Conservation (phyloP, 2,329 filamentous ascomycete species). For the Aspergillus novofumigatus region DNA sequence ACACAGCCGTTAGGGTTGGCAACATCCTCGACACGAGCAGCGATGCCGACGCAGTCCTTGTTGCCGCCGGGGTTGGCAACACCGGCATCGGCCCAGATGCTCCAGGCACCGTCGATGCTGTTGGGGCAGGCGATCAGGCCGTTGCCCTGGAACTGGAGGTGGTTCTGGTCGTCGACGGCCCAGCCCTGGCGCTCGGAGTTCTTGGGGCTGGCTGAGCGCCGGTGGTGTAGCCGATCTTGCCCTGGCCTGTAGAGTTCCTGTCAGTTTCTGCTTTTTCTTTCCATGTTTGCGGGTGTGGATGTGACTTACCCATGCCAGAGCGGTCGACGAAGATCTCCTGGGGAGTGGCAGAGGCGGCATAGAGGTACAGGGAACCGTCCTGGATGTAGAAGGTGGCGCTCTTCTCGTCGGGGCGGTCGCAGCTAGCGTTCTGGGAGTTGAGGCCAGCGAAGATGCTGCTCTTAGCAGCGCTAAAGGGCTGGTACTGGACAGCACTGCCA, state of each 20-base stretch:
- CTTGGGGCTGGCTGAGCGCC: constrained; percentile 35
- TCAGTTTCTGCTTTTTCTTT: constrained; percentile 3
- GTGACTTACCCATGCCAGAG: constrained; percentile 53
- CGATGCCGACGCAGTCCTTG: constrained; percentile 32
- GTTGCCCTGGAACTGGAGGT: constrained; percentile 46
- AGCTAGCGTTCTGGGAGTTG: constrained; percentile 46
- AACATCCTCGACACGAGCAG: constrained; percentile 21
- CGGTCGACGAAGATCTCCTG: constrained; percentile 55
- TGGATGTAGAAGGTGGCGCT: constrained; percentile 51
- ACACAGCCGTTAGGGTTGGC: constrained; percentile 21
- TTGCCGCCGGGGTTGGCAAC: constrained; percentile 28
- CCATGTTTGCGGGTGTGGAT: neutral
- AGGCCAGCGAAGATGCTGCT: constrained; percentile 45
- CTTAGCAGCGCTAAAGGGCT: constrained; percentile 43
- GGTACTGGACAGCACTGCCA: constrained; percentile 48
- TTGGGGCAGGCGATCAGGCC: constrained; percentile 53
- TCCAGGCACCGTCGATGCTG: constrained; percentile 41
- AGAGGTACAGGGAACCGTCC: constrained; percentile 48
- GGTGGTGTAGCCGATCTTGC: constrained; percentile 51
- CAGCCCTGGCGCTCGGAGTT: constrained; percentile 49
- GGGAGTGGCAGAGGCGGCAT: constrained; percentile 37
- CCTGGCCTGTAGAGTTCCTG: constrained; percentile 42
- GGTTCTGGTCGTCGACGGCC: constrained; percentile 38
- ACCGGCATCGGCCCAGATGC: constrained; percentile 28
- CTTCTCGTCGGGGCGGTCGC: constrained; percentile 35